Evolutionary conservation across 139 green algal genomes (phyloP), one percentile per base, ranked within the genome.

Genomic region (Chlamydomonas incerta): DNA sequence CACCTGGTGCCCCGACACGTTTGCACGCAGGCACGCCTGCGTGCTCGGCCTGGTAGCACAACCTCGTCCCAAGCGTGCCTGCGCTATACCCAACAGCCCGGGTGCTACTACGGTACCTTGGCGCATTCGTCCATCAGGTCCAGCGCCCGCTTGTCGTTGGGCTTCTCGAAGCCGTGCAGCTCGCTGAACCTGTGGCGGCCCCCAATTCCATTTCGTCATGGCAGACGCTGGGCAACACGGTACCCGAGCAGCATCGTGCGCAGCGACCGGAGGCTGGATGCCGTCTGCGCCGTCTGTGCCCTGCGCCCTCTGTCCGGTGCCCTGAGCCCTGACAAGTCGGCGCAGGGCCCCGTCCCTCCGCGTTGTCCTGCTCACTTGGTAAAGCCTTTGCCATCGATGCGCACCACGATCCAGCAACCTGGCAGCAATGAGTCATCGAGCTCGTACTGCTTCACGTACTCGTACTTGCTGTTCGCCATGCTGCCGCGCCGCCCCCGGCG

Each of bases 331-430:
- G n/a, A n/a, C n/a, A n/a, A n/a, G n/a, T n/a, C n/a, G n/a, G n/a
- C n/a, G n/a, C n/a, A n/a, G n/a, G n/a, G 41, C 41, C 41, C 41
- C 41, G 41, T 8, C 41, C 41, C 41, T 5, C 41, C 41, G 8
- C 41, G 41, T 5, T 50, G 41, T 50, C 41, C 41, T n/a, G n/a
- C 57, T 66, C 52, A 98, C 95, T 94, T 97, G 9, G 96, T 98
- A 88, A 98, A 98, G 73, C 96, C 95, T 67, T 96, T 95, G 83
- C 96, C 96, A 82, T 98, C 96, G 0, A 98, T 73, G 0, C 96
- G 90, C 1, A 98, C 67, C 0, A 98, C 96, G 35, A 98, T 96
- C 90, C 91, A 98, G 90, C 94, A 97, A n/a, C 87, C 82, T 0
- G 91, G 94, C 26, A 98, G 89, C 62, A 98, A 68, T 28, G 79